Conservation (phyloP, 208 protist genomes). For the Leishmania turanica region DNA sequence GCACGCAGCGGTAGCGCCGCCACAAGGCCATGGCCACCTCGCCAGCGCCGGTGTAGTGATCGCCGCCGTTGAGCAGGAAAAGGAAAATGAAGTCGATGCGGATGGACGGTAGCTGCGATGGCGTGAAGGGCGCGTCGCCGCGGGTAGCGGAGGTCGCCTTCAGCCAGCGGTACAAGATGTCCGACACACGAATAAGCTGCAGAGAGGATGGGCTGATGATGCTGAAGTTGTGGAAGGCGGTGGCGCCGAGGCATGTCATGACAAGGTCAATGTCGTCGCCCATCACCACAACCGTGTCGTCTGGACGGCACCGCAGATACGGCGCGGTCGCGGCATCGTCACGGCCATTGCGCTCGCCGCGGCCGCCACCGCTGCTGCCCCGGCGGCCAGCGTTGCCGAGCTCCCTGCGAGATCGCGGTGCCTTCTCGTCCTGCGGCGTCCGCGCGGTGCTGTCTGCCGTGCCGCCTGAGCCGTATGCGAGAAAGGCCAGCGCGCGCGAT, state of each 20-base stretch:
- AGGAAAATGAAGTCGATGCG: slow-evolving; percentile 88
- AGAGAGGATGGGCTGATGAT: slow-evolving; percentile 80
- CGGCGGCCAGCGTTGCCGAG: neutral
- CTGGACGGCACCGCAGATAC: slow-evolving; percentile 48
- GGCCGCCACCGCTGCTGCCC: neutral
- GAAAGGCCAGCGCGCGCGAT: slow-evolving; percentile 67
- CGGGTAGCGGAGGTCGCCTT: slow-evolving; percentile 39
- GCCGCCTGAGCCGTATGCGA: slow-evolving; percentile 39
- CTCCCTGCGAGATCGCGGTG: neutral
- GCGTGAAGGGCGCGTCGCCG: slow-evolving; percentile 42
- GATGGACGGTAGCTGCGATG: slow-evolving; percentile 60
- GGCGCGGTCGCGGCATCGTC: neutral
- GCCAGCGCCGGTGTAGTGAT: slow-evolving; percentile 82
- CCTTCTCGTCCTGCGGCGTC: neutral
- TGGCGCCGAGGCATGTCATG: slow-evolving; percentile 81
- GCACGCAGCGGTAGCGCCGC: slow-evolving; percentile 74
- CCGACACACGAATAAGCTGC: slow-evolving; percentile 74
- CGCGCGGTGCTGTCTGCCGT: neutral
- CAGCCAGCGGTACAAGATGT: slow-evolving; percentile 84
- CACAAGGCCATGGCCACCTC: slow-evolving; percentile 81
- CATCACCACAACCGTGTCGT: slow-evolving; percentile 72
- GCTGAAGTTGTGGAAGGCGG: slow-evolving; percentile 82
- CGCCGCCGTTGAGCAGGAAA: slow-evolving; percentile 87
- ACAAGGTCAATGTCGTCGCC: slow-evolving; percentile 91
- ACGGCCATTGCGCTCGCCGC: neutral